Evolutionary conservation across 192 early-diverging fungal species (phyloP).

Genomic region (Coemansia sp.): DNA sequence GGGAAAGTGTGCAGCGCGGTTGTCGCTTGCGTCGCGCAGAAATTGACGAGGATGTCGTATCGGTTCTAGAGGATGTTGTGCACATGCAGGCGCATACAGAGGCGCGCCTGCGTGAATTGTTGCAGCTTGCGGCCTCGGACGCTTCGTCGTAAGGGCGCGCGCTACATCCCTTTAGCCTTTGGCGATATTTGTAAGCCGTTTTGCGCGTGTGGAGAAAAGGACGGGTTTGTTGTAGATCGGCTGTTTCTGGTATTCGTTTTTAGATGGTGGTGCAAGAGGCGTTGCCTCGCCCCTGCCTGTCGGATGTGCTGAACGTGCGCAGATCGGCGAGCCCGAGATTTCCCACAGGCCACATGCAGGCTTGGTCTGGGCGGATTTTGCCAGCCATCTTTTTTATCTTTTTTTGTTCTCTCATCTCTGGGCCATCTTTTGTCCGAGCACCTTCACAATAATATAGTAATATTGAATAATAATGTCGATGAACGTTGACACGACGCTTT

Average conservation of each 20-base stretch:
- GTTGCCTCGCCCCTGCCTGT: neutral
- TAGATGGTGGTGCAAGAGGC: neutral
- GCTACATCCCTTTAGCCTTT: neutral
- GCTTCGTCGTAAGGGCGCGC: slow-evolving; percentile 1
- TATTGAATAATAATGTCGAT: neutral
- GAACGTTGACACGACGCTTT: slow-evolving; percentile 5
- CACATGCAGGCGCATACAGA: slow-evolving; percentile 45
- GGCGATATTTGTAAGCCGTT: neutral
- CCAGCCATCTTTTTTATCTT: neutral
- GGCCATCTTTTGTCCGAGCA: neutral
- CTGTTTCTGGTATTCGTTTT: neutral
- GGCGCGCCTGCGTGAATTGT: slow-evolving; percentile 39
- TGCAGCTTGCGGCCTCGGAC: slow-evolving; percentile 34
- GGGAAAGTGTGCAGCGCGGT: slow-evolving; percentile 55
- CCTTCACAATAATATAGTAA: neutral
- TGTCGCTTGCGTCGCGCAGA: slow-evolving; percentile 48
- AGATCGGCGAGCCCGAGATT: slow-evolving; percentile 3
- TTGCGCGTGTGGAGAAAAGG: neutral
- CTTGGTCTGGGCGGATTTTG: slow-evolving; percentile 8
- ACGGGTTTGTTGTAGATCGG: neutral
- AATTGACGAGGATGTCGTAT: slow-evolving; percentile 49
- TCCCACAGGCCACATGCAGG: slow-evolving; percentile 9
- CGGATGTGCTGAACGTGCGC: neutral
- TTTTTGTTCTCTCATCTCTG: slow-evolving; percentile 9
- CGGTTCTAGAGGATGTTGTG: slow-evolving; percentile 41